A percentile compares a stretch with the other conserved stretches of the same genome.
Conservation (phyloP, 495 filamentous ascomycete genomes). For the Cetradonia linearis region DNA sequence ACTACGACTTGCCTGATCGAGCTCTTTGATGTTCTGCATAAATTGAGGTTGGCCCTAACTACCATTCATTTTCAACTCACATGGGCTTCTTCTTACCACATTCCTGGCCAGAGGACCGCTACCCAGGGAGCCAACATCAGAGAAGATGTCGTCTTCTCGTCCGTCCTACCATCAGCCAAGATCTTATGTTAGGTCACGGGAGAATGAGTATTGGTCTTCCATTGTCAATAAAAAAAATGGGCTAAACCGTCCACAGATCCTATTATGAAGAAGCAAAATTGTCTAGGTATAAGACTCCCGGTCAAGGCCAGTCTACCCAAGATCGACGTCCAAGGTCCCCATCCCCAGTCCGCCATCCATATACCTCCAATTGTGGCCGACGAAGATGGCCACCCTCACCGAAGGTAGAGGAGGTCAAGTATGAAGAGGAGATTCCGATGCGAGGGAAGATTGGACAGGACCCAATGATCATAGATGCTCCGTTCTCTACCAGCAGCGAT, state of each 20-base stretch:
- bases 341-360: slow-evolving; percentile 11
- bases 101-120: neutral
- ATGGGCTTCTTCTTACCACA: neutral
- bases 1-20: neutral
- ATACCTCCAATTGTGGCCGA: slow-evolving; percentile 17
- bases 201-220: neutral
- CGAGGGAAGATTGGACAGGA: slow-evolving; percentile 40
- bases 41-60: neutral
- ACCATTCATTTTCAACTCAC: neutral
- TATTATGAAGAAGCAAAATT: neutral
- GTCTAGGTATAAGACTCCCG: neutral
- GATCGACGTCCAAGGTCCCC: slow-evolving; percentile 17
- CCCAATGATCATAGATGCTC: slow-evolving; percentile 33
- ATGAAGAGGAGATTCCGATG: slow-evolving; percentile 20
- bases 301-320: neutral
- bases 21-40: neutral
- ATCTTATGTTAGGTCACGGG: slow-evolving; percentile 2
- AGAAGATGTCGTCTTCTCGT: slow-evolving; percentile 1
- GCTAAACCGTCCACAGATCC: neutral
- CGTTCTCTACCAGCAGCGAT: slow-evolving; percentile 17
- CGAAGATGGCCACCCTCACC: slow-evolving; percentile 18
- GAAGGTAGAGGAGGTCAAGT: slow-evolving; percentile 17
- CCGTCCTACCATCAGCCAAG: neutral
- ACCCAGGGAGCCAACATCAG: neutral
- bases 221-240: neutral